phyloP scores from a whole-genome alignment of 257 asterid species.

The Lantana camara region DNA sequence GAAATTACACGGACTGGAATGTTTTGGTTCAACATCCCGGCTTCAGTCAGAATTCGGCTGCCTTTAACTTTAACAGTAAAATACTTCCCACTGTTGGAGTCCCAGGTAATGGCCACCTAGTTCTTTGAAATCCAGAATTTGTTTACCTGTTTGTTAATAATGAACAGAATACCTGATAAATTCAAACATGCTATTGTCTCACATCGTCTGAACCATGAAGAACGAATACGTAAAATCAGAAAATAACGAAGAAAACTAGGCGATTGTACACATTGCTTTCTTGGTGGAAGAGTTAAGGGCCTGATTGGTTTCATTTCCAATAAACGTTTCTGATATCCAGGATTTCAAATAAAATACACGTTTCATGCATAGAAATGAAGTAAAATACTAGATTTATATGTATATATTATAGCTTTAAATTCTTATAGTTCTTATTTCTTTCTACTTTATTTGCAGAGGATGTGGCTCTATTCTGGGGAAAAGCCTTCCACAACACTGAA shows the following conservation, averaged over 20 bases:
- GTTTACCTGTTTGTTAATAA: not conserved
- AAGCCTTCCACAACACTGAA: conserved; percentile 43
- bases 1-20: conserved; percentile 66
- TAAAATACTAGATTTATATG: no score
- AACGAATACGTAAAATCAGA: not conserved
- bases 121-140: not conserved
- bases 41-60: conserved; percentile 43
- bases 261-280: no score
- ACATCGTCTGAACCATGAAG: not conserved
- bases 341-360: no score
- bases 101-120: conserved; percentile 38
- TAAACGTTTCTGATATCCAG: no score
- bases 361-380: no score
- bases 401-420: no score
- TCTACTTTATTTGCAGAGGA: conserved; percentile 47
- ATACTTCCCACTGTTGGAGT: conserved; percentile 45
- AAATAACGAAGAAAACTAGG: not conserved
- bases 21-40: conserved; percentile 70
- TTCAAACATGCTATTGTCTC: not conserved
- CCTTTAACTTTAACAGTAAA: conserved; percentile 53
- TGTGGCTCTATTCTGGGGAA: conserved; percentile 71
- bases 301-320: no score
- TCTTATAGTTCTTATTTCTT: not conserved
- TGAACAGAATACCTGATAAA: no score
- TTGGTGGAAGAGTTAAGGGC: no score